Conservation (phyloP, 345 rosid genomes). For the Orychophragmus violaceus region DNA sequence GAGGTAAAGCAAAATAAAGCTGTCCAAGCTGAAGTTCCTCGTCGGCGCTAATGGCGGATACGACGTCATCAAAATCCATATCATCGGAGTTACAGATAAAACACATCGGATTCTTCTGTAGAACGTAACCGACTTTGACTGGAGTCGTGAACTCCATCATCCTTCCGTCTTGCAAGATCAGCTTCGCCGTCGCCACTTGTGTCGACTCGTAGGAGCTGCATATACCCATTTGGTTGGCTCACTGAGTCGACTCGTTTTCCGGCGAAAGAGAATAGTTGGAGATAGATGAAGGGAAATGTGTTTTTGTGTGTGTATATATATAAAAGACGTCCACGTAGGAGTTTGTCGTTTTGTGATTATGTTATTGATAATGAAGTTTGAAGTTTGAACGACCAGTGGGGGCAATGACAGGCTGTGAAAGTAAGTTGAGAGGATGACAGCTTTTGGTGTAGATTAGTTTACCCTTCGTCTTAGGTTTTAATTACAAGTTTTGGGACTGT, state of each 20-base stretch:
- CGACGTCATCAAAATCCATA: conserved; percentile 81
- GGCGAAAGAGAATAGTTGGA: neutral
- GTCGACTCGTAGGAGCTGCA: conserved; percentile 74
- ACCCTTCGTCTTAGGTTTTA: neutral
- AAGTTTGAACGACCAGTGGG: conserved; percentile 49
- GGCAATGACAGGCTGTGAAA: conserved; percentile 49
- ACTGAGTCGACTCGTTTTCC: conserved; percentile 4
- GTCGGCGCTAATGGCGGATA: conserved; percentile 49
- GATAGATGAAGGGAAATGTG: neutral
- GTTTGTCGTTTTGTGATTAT: conserved; percentile 24
- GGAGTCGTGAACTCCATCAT: conserved; percentile 71
- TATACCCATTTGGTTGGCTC: conserved; percentile 53
- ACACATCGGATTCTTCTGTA: conserved; percentile 45
- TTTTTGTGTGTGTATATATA: conserved; percentile 10
- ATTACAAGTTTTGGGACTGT: conserved; percentile 12
- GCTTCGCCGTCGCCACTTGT: conserved; percentile 62
- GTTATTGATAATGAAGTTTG: neutral
- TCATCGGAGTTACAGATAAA: conserved; percentile 96
- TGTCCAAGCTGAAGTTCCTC: conserved; percentile 81
- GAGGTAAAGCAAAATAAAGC: conserved; percentile 75
- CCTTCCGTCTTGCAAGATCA: conserved; percentile 67
- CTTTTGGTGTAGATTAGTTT: neutral
- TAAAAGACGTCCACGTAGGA: conserved; percentile 30
- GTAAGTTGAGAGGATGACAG: conserved; percentile 24
- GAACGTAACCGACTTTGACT: conserved; percentile 58